Evolutionary conservation across 1,284 basidiomycete species (phyloP).

Genomic region (Rhodotorula sp.): DNA sequence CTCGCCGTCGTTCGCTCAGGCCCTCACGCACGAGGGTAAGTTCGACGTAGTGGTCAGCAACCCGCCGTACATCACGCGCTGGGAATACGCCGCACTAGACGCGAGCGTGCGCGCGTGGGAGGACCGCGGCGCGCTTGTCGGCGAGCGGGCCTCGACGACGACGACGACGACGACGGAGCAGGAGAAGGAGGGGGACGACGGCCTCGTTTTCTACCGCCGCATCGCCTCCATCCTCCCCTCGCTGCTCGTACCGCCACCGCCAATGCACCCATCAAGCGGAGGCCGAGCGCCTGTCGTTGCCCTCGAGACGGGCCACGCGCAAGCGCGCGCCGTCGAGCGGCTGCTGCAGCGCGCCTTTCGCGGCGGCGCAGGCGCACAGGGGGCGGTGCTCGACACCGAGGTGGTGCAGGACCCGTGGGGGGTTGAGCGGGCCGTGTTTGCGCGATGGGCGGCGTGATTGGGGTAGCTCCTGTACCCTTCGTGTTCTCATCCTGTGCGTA

Average conservation of each 20-base stretch:
- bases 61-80: conserved; percentile 82
- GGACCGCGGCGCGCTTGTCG: conserved; percentile 75
- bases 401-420: conserved; percentile 78
- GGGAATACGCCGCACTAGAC: conserved; percentile 67
- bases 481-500: neutral
- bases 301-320: conserved; percentile 75
- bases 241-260: conserved; percentile 51
- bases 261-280: too few species aligned
- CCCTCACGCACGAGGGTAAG: neutral
- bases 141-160: conserved; percentile 59
- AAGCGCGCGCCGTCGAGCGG: conserved; percentile 64
- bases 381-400: conserved; percentile 59
- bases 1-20: neutral
- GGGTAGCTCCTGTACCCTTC: neutral
- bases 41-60: conserved; percentile 84
- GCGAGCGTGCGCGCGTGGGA: conserved; percentile 73
- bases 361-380: conserved; percentile 44
- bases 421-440: conserved; percentile 54
- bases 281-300: conserved; percentile 60
- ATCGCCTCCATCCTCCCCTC: conserved; percentile 65
- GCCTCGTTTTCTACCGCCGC: conserved; percentile 73
- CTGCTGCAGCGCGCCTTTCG: conserved; percentile 61
- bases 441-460: conserved; percentile 4
- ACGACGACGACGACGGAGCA: too few species aligned
- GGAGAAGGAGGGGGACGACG: conserved; percentile 51